Conservation (phyloP, 2,329 filamentous ascomycete genomes). For the Daldinia sp. region DNA sequence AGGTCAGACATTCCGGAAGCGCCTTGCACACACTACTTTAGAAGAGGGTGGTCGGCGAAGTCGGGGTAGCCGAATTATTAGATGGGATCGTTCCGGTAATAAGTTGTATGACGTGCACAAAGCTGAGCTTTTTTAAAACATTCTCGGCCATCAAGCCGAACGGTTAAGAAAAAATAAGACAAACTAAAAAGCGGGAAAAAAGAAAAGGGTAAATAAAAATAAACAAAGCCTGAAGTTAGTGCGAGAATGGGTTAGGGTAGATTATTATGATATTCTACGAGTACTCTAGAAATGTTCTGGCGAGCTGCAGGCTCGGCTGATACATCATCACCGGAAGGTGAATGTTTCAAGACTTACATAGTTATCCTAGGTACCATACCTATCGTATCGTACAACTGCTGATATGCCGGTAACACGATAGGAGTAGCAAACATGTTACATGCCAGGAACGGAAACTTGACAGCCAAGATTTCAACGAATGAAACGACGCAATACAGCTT, state of each 20-base stretch:
- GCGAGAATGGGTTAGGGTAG: conserved; percentile 35
- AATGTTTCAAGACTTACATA: conserved; percentile 37
- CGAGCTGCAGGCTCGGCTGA: conserved; percentile 36
- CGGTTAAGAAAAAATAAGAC: neutral
- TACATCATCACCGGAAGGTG: conserved; percentile 21
- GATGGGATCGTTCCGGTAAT: conserved; percentile 7
- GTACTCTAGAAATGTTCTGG: conserved; percentile 28
- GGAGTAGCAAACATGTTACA: conserved; percentile 43
- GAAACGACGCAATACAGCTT: conserved; percentile 18
- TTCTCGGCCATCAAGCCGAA: neutral
- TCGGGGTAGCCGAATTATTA: conserved; percentile 14
- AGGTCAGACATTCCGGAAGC: conserved; percentile 15
- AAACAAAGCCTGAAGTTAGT: neutral
- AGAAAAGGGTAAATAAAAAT: conserved; percentile 1
- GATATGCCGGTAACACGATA: conserved; percentile 33
- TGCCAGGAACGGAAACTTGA: conserved; percentile 37
- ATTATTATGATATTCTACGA: conserved; percentile 9
- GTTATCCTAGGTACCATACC: neutral
- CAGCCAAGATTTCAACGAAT: conserved; percentile 36
- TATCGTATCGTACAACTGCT: conserved; percentile 23
- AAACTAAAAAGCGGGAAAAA: neutral
- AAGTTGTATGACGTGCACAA: conserved; percentile 1
- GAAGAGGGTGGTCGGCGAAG: conserved; percentile 12
- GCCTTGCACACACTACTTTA: neutral
- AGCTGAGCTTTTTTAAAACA: conserved; percentile 1